Evolutionary conservation across 2,329 filamentous ascomycete genomes (phyloP), one percentile per base, ranked within the genome.

Genomic region (Aspergillus sp.): DNA sequence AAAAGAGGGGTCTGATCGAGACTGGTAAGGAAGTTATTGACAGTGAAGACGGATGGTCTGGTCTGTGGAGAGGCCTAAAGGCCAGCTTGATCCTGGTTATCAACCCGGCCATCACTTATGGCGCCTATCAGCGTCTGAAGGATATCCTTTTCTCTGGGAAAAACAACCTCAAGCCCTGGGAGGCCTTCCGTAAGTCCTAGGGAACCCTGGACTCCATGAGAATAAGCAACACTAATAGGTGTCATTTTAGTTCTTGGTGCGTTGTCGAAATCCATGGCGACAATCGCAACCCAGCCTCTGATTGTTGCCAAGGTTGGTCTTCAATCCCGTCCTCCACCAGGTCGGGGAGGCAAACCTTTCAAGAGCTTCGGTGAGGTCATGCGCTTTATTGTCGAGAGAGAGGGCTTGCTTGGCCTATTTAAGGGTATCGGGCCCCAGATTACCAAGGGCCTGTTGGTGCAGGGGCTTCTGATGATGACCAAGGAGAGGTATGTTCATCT

Each of bases 381-480:
- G 88, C 76, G 77, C 52, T 97, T 94, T 66, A 96, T 98, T 57
- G 72, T 96, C 46, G 75, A 94, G 60, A 83, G 95, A 51, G 93
- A 98, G 64, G 93, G 93, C 3, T 65, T 79, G 1, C 60, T 84
- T 8, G 85, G 85, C n/a, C 76, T 98, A 1, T 98, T 97, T 76
- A 98, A 98, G 73, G 93, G 93, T 38, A 95, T 98, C 56, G 89
- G 82, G 0, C 93, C 93, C 3, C 93, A 98, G 67, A 86, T 98
- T 44, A 69, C 89, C 49, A 98, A 98, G 71, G 93, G 93, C 1
- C 71, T 98, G 44, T 66, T 98, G 42, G 93, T 98, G 2, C 93
- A 98, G 64, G 93, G 93, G 43, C 81, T 98, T 47, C 75, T 98
- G 35, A 98, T 98, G 93, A 98, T 96, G 89, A 93, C 89, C 42